These are phyloP conservation scores for Candida vartiovaarae DNA, from an alignment of 805 yeast genomes.

Conservation along the genomic window DNA sequence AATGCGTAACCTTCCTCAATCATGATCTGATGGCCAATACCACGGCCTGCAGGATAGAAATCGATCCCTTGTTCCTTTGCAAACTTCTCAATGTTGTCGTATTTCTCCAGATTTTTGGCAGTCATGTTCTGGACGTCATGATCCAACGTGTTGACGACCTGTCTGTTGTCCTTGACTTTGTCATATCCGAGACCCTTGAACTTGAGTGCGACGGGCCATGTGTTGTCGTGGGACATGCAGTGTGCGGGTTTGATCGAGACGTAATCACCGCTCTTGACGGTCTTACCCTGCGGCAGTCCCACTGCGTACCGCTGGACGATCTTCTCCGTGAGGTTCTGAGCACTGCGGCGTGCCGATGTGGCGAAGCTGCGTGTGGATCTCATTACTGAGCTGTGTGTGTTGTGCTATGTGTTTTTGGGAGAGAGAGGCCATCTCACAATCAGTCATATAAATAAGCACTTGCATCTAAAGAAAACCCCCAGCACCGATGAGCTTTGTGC, in stretches of 20 bases:
- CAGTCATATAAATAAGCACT: too few species aligned
- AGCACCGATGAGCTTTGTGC: too few species aligned
- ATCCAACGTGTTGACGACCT: constrained; percentile 92
- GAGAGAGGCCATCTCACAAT: too few species aligned
- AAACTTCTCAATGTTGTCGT: constrained; percentile 80
- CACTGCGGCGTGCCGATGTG: constrained; percentile 10
- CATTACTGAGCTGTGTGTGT: not conserved
- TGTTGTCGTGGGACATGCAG: constrained; percentile 98
- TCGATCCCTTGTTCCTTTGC: constrained; percentile 89
- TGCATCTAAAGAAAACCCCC: too few species aligned
- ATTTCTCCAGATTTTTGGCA: constrained; percentile 83
- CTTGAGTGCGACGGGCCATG: constrained; percentile 98
- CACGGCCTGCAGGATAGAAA: constrained; percentile 98
- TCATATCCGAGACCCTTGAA: constrained; percentile 93
- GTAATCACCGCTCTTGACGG: constrained; percentile 85
- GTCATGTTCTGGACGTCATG: constrained; percentile 95
- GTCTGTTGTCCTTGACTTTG: constrained; percentile 74
- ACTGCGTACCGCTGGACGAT: constrained; percentile 92
- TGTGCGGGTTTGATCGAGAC: constrained; percentile 93
- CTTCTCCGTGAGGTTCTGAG: constrained; percentile 90
- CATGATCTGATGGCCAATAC: constrained; percentile 99
- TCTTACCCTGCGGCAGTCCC: constrained; percentile 67
- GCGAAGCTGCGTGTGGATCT: constrained; percentile 17
- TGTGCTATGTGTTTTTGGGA: too few species aligned
- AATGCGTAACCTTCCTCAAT: constrained; percentile 98